Conservation (phyloP, 1,284 basidiomycete species). For the Trichosporon ovoides region DNA sequence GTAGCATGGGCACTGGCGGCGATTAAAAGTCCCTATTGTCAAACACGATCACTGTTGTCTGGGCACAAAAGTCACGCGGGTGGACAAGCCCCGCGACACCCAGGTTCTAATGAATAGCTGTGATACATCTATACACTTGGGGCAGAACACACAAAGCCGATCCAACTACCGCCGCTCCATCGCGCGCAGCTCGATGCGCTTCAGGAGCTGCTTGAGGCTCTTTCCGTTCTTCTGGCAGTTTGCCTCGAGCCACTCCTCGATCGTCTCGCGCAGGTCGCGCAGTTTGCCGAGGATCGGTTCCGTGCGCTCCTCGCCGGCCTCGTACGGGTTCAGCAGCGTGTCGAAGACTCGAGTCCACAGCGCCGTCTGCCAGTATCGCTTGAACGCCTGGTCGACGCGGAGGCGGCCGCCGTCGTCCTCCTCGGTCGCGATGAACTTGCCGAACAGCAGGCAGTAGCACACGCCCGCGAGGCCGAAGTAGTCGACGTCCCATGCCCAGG, state of each 20-base stretch:
- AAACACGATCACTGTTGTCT: too few species aligned
- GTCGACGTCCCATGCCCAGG: constrained; percentile 93
- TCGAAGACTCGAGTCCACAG: constrained; percentile 84
- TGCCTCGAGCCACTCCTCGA: constrained; percentile 76
- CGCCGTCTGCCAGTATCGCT: constrained; percentile 91
- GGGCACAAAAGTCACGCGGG: too few species aligned
- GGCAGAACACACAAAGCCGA: too few species aligned
- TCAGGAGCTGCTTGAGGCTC: constrained; percentile 72
- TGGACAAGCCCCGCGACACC: too few species aligned
- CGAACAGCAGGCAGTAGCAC: constrained; percentile 91
- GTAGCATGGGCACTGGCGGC: too few species aligned
- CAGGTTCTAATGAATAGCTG: too few species aligned
- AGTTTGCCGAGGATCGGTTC: constrained; percentile 71
- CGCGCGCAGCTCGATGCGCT: constrained; percentile 42
- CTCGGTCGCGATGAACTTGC: constrained; percentile 79
- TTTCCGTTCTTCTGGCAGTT: constrained; percentile 79
- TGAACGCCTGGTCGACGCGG: constrained; percentile 71
- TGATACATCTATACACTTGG: too few species aligned
- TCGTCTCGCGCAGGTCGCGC: constrained; percentile 61
- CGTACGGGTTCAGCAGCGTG: constrained; percentile 71
- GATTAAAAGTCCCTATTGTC: too few species aligned
- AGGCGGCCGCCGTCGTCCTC: constrained; percentile 43
- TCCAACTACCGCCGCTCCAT: constrained; percentile 18
- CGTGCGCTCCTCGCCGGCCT: constrained; percentile 51
- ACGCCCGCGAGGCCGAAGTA: constrained; percentile 92